A percentile compares a stretch with the other conserved stretches of the same genome.
phyloP scores from a whole-genome alignment of 2,329 filamentous ascomycete genomes.

The Neonectria coccinea region DNA sequence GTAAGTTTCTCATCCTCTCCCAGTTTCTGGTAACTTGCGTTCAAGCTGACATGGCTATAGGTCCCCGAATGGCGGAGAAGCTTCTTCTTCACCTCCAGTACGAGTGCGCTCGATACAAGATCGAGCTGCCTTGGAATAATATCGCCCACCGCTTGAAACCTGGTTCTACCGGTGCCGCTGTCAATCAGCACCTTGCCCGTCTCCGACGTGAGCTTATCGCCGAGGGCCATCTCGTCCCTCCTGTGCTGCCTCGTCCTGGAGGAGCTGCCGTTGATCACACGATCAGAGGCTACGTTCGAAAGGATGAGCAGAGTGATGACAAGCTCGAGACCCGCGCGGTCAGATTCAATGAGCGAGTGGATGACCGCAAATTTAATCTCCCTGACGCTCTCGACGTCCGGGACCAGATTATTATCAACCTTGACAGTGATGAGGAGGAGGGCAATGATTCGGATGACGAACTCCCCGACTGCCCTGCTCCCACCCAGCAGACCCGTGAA shows the following conservation, averaged over 20 bases:
- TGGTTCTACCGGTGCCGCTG: conserved; percentile 54
- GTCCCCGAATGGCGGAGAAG: conserved; percentile 60
- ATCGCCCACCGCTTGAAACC: conserved; percentile 57
- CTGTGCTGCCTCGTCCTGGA: conserved; percentile 46
- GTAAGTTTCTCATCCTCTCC: conserved; percentile 47
- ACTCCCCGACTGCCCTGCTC: not conserved
- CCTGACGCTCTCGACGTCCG: conserved; percentile 34
- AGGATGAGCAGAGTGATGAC: conserved; percentile 42
- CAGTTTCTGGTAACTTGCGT: not conserved
- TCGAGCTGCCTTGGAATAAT: conserved; percentile 54
- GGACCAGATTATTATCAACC: not conserved
- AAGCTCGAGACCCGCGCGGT: conserved; percentile 46
- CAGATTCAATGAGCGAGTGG: conserved; percentile 48
- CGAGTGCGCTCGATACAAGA: conserved; percentile 50
- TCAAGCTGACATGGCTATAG: conserved; percentile 44
- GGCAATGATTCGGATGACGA: not conserved
- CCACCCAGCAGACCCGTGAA: not conserved
- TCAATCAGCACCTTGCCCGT: conserved; percentile 53
- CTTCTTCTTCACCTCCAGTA: conserved; percentile 56
- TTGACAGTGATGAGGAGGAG: not conserved
- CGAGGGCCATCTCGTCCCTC: conserved; percentile 58
- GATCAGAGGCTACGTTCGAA: conserved; percentile 51
- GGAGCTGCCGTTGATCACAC: conserved; percentile 36
- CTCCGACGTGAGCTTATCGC: conserved; percentile 50
- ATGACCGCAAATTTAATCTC: conserved; percentile 50